Conservation (phyloP, 2,329 filamentous ascomycete species). For the Byssoonygena ceratinophila region DNA sequence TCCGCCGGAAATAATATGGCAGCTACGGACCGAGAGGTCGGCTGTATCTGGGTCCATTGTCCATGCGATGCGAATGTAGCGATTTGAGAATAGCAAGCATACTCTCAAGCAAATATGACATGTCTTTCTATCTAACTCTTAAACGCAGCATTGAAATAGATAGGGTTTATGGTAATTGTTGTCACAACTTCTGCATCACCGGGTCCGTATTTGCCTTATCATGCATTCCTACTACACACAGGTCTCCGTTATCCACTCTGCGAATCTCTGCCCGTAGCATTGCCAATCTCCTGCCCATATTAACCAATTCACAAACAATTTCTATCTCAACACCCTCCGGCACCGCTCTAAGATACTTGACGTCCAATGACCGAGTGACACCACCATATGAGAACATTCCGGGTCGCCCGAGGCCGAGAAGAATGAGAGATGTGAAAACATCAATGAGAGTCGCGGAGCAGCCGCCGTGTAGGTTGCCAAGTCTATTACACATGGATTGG, state of each 20-base stretch:
- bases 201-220: conserved; percentile 54
- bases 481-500: conserved; percentile 75
- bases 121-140: neutral
- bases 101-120: neutral
- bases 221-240: conserved; percentile 53
- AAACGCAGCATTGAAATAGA: neutral
- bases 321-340: conserved; percentile 43
- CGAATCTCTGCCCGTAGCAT: conserved; percentile 47
- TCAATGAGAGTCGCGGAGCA: conserved; percentile 59
- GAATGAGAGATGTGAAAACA: conserved; percentile 49
- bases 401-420: conserved; percentile 47
- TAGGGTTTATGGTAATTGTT: neutral
- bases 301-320: conserved; percentile 49
- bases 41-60: no score
- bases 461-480: conserved; percentile 89
- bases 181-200: conserved; percentile 20
- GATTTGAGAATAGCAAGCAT: neutral
- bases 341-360: conserved; percentile 57
- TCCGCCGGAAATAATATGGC: no score
- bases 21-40: no score
- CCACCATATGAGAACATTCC: conserved; percentile 54
- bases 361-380: conserved; percentile 54
- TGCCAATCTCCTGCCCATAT: conserved; percentile 46
- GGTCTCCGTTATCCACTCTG: conserved; percentile 42
- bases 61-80: no score